A percentile compares a stretch with the other conserved stretches of the same genome.
Evolutionary conservation across 352 stramenopile species (phyloP).

Genomic region (Globisporangium cederbergense): DNA sequence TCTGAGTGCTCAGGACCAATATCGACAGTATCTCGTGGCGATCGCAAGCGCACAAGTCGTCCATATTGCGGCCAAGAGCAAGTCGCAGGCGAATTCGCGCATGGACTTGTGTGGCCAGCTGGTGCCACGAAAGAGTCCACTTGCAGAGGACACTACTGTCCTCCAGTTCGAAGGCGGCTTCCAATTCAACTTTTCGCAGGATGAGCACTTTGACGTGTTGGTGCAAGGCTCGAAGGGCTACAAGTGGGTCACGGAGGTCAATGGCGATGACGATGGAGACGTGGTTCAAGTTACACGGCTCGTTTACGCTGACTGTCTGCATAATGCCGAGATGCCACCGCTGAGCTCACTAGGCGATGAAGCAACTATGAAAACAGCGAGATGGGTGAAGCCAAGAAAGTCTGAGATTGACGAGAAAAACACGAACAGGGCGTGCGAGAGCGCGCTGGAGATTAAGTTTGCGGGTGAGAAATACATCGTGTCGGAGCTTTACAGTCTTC

Average conservation of each 20-base stretch:
- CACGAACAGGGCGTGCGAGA: not conserved
- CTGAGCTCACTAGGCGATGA: not conserved
- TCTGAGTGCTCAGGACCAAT: not conserved
- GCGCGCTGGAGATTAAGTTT: conserved; percentile 2
- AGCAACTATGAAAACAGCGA: not conserved
- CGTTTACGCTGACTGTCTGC: not conserved
- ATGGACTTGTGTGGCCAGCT: conserved; percentile 1
- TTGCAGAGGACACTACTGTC: not conserved
- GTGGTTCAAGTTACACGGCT: not conserved
- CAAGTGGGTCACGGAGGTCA: conserved; percentile 2
- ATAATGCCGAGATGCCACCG: not conserved
- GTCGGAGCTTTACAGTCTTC: not conserved
- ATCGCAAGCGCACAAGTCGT: not conserved
- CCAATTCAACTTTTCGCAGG: not conserved
- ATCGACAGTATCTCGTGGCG: not conserved
- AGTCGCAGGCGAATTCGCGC: not conserved
- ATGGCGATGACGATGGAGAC: not conserved
- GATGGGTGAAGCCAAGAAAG: not conserved
- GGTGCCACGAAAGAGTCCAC: not conserved
- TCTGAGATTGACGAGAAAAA: not conserved
- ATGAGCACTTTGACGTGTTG: not conserved
- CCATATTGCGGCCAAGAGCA: conserved; percentile 5
- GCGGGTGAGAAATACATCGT: conserved; percentile 8
- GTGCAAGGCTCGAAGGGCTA: not conserved
- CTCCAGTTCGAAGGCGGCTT: not conserved